Evolutionary conservation across 176 grass and related monocot genomes (phyloP), one percentile per base, ranked within the genome.

Genomic region (Bothriochloa decipiens): DNA sequence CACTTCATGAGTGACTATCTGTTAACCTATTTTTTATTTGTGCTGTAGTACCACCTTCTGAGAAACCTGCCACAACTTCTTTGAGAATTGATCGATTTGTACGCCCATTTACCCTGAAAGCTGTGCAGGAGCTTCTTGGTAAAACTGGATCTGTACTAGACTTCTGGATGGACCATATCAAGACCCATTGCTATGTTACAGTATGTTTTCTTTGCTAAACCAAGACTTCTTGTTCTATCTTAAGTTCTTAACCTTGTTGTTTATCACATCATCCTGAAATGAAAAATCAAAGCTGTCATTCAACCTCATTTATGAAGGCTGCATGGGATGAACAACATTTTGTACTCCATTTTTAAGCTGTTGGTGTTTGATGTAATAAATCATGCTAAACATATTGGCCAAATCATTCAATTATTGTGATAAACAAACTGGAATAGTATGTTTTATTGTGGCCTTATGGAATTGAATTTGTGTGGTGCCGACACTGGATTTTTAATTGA

Each of bases 111-210:
- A 99, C 97, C 53, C 68, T 99, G 79, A 96, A 92, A 92, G 93
- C 97, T 78, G 97, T 99, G 84, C 93, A 99, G 83, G 93, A 96
- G 75, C 84, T 99, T 84, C 91, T 99, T 84, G 93, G 85, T 68
- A 99, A 94, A 94, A 96, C 93, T 89, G 97, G 97, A 52, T 86
- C 91, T 39, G 67, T 99, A 84, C 86, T 80, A 84, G 91, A 80
- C 79, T 99, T 99, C 79, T 99, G 97, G 97, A 99, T 99, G 97
- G 93, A 99, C 80, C 93, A 92, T 86, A 99, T 99, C 81, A 99
- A 99, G 86, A 99, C 97, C 53, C 97, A 99, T 80, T 99, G 97
- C 76, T 99, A 96, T 89, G 91, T 99, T 68, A 96, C 93, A 73
- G 97, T 99, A 99, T 86, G 91, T 85, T 62, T 27, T 70, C 53